These are phyloP conservation scores for Nakazawaea populi DNA, from an alignment of 805 yeast species.

Conservation along the genomic window DNA sequence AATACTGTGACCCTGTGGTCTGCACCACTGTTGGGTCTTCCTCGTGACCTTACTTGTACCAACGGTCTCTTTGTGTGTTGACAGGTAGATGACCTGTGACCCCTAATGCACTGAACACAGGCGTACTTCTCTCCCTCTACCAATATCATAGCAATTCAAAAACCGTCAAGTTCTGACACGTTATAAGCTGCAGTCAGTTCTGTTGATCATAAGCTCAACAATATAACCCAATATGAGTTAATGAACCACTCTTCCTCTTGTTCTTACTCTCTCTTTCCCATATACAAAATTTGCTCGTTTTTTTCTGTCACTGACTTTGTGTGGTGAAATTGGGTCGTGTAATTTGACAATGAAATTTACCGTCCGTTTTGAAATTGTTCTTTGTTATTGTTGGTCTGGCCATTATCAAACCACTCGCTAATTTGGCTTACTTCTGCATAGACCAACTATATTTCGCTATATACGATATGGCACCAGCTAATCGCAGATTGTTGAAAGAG, in stretches of 20 bases:
- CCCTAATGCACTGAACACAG: slow-evolving; percentile 83
- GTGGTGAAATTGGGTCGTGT: too few relatives aligned
- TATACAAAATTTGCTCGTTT: background rate
- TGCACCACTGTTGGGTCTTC: slow-evolving; percentile 67
- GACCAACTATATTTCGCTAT: background rate
- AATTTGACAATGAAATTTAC: too few relatives aligned
- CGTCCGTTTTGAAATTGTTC: too few relatives aligned
- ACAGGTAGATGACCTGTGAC: slow-evolving; percentile 87
- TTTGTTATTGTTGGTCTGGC: too few relatives aligned
- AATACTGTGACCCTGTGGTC: slow-evolving; percentile 55
- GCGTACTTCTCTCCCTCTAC: slow-evolving; percentile 78
- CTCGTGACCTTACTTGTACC: slow-evolving; percentile 84
- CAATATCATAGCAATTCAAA: slow-evolving; percentile 49
- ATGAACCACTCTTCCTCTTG: background rate
- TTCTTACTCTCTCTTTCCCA: background rate
- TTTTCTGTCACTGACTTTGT: background rate
- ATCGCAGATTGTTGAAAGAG: slow-evolving; percentile 80
- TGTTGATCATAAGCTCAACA: background rate
- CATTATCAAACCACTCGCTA: too few relatives aligned
- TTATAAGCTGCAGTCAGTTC: background rate
- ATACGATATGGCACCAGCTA: slow-evolving; percentile 48
- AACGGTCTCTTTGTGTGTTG: slow-evolving; percentile 75
- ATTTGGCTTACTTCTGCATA: background rate
- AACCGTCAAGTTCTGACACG: background rate
- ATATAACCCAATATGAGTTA: too few relatives aligned